phyloP scores from a whole-genome alignment of 495 filamentous ascomycete species.

The Pyrenula aspistea region DNA sequence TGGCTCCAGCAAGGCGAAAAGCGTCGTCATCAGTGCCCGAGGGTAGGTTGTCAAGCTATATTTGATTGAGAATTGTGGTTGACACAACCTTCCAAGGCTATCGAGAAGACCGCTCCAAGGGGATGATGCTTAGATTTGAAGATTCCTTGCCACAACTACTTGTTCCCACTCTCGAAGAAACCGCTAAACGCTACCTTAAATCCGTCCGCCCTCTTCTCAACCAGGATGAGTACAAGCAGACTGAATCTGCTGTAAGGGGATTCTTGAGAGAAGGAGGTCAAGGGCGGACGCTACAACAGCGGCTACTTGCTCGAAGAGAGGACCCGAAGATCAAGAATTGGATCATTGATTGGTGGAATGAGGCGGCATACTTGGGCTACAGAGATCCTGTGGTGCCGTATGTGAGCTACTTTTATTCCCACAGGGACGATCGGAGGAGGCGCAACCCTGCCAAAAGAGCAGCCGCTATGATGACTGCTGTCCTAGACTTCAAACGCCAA shows the following conservation, averaged over 20 bases:
- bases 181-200: conserved; percentile 80
- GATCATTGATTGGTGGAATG: conserved; percentile 97
- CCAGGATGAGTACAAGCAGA: conserved; percentile 57
- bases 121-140: conserved; percentile 90
- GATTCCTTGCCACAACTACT: conserved; percentile 86
- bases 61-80: neutral
- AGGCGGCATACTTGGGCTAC: conserved; percentile 80
- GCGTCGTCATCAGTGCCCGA: conserved; percentile 46
- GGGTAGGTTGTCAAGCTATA: conserved; percentile 20
- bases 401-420: conserved; percentile 99
- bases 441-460: conserved; percentile 86
- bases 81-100: conserved; percentile 47
- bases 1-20: conserved; percentile 41
- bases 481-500: conserved; percentile 85
- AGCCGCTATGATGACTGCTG: conserved; percentile 73
- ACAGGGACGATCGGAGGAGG: conserved; percentile 81
- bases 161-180: conserved; percentile 90
- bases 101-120: conserved; percentile 81
- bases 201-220: conserved; percentile 75
- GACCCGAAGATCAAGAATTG: conserved; percentile 85
- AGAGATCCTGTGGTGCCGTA: conserved; percentile 96
- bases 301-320: conserved; percentile 68
- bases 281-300: conserved; percentile 79
- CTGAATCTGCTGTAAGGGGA: conserved; percentile 68
- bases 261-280: conserved; percentile 73